Evolutionary conservation across 2,329 filamentous ascomycete species (phyloP).

Genomic region (Penicillium sp.): DNA sequence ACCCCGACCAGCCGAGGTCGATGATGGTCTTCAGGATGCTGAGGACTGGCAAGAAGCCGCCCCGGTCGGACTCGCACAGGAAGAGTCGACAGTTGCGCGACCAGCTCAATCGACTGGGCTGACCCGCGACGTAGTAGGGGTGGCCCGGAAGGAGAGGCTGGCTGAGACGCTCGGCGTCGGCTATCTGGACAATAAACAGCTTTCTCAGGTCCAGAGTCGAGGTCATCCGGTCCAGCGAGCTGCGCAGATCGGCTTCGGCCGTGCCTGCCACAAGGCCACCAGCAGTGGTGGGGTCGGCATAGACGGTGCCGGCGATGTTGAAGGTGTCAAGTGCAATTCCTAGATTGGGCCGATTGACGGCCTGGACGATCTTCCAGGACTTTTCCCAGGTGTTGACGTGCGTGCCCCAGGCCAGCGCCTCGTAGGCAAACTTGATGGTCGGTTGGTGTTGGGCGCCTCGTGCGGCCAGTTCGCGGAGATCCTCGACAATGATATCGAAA

Average conservation of each 20-base stretch:
- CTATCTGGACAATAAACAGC: slow-evolving; percentile 72
- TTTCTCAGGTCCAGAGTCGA: slow-evolving; percentile 58
- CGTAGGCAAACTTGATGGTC: slow-evolving; percentile 67
- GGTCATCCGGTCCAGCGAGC: slow-evolving; percentile 56
- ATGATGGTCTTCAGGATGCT: slow-evolving; percentile 61
- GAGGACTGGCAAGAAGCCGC: slow-evolving; percentile 65
- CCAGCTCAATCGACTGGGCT: slow-evolving; percentile 70
- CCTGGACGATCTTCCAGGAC: slow-evolving; percentile 65
- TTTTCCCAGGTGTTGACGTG: slow-evolving; percentile 67
- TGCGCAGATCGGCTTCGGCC: slow-evolving; percentile 54
- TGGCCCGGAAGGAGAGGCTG: slow-evolving; percentile 57
- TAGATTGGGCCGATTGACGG: slow-evolving; percentile 67
- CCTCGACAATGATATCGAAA: slow-evolving; percentile 56
- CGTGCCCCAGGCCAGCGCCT: slow-evolving; percentile 69
- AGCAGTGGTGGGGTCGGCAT: slow-evolving; percentile 60
- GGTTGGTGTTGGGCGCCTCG: slow-evolving; percentile 58
- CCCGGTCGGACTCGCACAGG: slow-evolving; percentile 58
- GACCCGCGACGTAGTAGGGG: slow-evolving; percentile 55
- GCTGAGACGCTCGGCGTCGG: slow-evolving; percentile 64
- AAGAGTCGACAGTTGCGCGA: slow-evolving; percentile 69
- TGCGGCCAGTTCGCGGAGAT: slow-evolving; percentile 65
- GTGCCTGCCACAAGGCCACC: slow-evolving; percentile 50
- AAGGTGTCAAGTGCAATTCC: slow-evolving; percentile 74
- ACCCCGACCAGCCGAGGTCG: slow-evolving; percentile 63
- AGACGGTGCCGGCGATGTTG: slow-evolving; percentile 69